Conservation (phyloP, 2,329 filamentous ascomycete species). For the Diaporthe sp. region DNA sequence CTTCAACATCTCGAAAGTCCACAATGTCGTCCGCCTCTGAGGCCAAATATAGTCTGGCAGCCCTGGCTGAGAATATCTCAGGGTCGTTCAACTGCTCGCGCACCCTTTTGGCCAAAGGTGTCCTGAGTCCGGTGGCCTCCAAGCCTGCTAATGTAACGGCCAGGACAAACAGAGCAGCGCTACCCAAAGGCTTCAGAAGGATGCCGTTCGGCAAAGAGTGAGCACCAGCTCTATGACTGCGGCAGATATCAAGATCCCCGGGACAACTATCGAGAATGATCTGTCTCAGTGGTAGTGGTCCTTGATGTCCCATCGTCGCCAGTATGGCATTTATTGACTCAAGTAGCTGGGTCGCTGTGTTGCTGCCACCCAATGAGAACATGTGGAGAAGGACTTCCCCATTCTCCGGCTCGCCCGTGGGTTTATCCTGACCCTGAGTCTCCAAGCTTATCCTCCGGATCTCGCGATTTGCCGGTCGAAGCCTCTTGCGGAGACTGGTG, state of each 20-base stretch:
- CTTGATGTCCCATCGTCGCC: neutral
- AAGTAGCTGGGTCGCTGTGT: slow-evolving; percentile 30
- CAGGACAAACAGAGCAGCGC: slow-evolving; percentile 19
- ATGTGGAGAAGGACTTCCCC: slow-evolving; percentile 25
- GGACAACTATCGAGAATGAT: slow-evolving; percentile 33
- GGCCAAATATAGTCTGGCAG: slow-evolving; percentile 31
- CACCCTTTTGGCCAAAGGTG: slow-evolving; percentile 16
- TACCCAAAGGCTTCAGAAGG: slow-evolving; percentile 22
- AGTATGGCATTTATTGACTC: slow-evolving; percentile 27
- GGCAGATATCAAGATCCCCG: slow-evolving; percentile 18
- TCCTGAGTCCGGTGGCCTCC: slow-evolving; percentile 24
- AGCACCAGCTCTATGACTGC: slow-evolving; percentile 22
- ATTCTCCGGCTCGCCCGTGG: neutral
- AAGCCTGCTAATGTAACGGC: slow-evolving; percentile 13
- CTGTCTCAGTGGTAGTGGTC: slow-evolving; percentile 26
- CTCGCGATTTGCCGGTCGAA: slow-evolving; percentile 26
- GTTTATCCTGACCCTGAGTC: neutral
- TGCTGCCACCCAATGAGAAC: slow-evolving; percentile 29
- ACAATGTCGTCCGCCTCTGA: slow-evolving; percentile 28
- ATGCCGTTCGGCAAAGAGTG: slow-evolving; percentile 9
- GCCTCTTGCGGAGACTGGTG: slow-evolving; percentile 5
- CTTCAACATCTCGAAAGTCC: slow-evolving; percentile 9
- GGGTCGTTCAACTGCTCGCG: slow-evolving; percentile 25
- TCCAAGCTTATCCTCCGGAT: slow-evolving; percentile 19
- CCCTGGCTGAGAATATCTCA: slow-evolving; percentile 12